Evolutionary conservation across 139 green algal species (phyloP).

Genomic region (Klebsormidium nitens): DNA sequence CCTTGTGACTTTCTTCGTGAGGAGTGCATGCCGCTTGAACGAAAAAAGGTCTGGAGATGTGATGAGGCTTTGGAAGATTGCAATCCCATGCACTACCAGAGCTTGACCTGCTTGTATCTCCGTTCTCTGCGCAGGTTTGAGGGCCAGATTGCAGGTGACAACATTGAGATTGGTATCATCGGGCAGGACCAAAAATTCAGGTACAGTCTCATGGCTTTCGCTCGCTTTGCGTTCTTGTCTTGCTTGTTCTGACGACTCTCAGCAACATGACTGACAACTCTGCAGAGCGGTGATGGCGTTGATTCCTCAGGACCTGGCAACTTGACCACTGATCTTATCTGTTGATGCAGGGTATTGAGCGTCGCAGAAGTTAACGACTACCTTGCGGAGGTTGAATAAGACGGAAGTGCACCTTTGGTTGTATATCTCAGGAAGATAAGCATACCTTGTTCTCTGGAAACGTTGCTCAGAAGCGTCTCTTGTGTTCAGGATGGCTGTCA

Average conservation of each 20-base stretch:
- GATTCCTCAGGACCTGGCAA: too few species aligned
- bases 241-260: neutral
- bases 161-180: constrained; percentile 85
- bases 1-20: too few species aligned
- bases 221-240: neutral
- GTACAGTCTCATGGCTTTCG: neutral
- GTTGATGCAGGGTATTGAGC: constrained; percentile 62
- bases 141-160: constrained; percentile 77
- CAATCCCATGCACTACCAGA: too few species aligned
- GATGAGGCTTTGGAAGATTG: neutral
- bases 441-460: too few species aligned
- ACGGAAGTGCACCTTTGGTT: constrained; percentile 8
- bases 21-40: too few species aligned
- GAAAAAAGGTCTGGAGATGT: neutral
- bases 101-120: neutral
- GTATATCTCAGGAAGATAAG: too few species aligned
- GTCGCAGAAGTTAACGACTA: constrained; percentile 93
- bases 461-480: too few species aligned
- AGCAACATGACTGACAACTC: too few species aligned
- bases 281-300: too few species aligned
- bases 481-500: too few species aligned
- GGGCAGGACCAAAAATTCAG: constrained; percentile 86
- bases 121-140: constrained; percentile 67
- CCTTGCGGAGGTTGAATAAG: constrained; percentile 91
- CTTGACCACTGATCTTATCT: too few species aligned